phyloP scores from a whole-genome alignment of 2,329 filamentous ascomycete genomes.

The Botryotinia convoluta region DNA sequence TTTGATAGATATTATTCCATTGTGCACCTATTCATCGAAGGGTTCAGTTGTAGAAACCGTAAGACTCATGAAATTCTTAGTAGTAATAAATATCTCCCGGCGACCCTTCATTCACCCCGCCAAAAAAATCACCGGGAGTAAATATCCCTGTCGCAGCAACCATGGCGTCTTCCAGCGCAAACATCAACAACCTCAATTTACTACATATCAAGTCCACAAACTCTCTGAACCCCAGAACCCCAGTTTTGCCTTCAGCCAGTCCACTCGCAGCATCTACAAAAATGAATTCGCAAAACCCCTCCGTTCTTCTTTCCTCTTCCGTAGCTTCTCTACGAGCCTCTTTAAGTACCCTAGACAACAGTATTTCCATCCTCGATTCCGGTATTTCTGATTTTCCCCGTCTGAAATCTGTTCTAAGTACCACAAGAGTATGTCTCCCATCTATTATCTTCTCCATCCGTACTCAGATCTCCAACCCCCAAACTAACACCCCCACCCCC shows the following conservation, averaged over 20 bases:
- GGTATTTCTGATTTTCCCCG: constrained; percentile 40
- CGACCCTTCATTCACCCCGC: constrained; percentile 4
- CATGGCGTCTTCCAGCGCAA: background rate
- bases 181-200: background rate
- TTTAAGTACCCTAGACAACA: constrained; percentile 41
- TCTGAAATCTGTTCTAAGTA: constrained; percentile 39
- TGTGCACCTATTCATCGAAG: background rate
- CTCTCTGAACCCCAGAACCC: background rate
- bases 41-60: background rate
- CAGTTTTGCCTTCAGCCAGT: background rate
- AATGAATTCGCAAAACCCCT: constrained; percentile 9
- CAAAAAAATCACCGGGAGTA: background rate
- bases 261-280: too few relatives aligned
- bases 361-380: constrained; percentile 40
- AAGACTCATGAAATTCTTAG: background rate
- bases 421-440: constrained; percentile 37
- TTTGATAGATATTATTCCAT: background rate
- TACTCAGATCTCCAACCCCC: background rate
- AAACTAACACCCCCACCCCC: background rate
- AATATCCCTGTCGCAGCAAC: constrained; percentile 7
- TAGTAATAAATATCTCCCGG: background rate
- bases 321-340: constrained; percentile 39
- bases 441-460: background rate
- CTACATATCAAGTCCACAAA: background rate
- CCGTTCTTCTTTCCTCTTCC: constrained; percentile 28